Base-by-base conservation (phyloP, 495 filamentous ascomycete species). In the Aspergillus asperescens region DNA sequence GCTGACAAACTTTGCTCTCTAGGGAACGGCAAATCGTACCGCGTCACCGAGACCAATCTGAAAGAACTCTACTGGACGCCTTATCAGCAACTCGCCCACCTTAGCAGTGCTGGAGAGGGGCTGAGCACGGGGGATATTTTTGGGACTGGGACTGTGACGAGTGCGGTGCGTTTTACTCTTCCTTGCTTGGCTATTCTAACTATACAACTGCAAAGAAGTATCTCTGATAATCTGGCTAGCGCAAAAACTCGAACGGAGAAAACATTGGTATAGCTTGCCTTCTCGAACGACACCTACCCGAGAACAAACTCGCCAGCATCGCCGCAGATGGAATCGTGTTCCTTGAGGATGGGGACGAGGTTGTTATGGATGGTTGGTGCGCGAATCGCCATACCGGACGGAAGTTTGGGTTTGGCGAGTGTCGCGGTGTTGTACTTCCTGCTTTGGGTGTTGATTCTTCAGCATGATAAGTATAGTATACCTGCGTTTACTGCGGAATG, bases 31-130 rank as follows among this genome's bases (percentile, higher is more conserved):
- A 52, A 63, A 41, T 48, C 57, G 2, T 58, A 62, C 18, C 31
- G 41, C 0, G 15, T 63, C 12, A 57, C 57, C 0, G 41, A 47
- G 27, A 59, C 52, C 3, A 65, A 65, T 31, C 54, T 65, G 4
- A 59, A 59, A n/a, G 50, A 57, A 9, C 53, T 65, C 4, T 63
- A 63, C 38, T 62, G 62, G 62, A 62, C 60, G 6, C 62, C 62
- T 3, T 57, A 50, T 25, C 62, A 65, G 22, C 57, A 61, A 28
- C n/a, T 63, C 7, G 37, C 63, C 1, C 63, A 66, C 29, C 38
- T 61, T 3, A 28, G 56, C 20, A 52, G 44, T 15, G 58, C 63
- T 0, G 61, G 58, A 0, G 57, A 59, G 20, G 61, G 61, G 3
- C 18, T 66, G 0, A 48, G 22, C 3, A 58, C 61, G 1, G 63